Base-by-base conservation (phyloP, 148 eudicot genomes). In the Amaranthus palmeri region DNA sequence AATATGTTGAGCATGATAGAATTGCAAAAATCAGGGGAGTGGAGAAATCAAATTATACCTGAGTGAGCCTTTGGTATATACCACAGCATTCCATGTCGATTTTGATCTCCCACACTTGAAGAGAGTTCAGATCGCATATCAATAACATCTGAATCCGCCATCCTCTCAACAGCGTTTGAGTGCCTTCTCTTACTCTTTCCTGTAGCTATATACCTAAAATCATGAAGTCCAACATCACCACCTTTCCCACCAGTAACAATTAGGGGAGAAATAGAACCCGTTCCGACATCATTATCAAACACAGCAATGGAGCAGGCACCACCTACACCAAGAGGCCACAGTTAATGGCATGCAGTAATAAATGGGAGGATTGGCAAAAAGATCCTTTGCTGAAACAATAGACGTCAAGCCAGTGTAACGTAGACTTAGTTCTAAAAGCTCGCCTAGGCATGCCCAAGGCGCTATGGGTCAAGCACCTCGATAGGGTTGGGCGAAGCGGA, bases 201-300 rank as follows among this genome's bases (percentile, higher is more conserved):
- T n/a, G 99, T 96, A 49, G 97, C 99, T 75, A 96, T 90, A 78
- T 96, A 96, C 13, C 99, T 97, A 81, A 96, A 96, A 81, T 96
- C 99, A 76, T 96, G 99, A 85, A 96, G 90, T 71, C 97, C 99
- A 68, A 96, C 87, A 75, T 96, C 99, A 47, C 99, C 99, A 55
- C 87, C 87, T 83, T 86, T 96, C 58, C 99, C 99, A 44, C 99
- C 99, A 15, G 95, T 96, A 77, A 96, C 85, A 78, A 96, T 92
- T 52, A 91, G 84, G 9, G 99, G 99, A 77, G 99, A 92, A 58
- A 96, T 73, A 43, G 99, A 96, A 56, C 99, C 92, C 72, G 92
- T 90, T 81, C 99, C 99, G 74, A 88, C 81, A 79, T 96, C 96
- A 67, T 92, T 88, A 83, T 92, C 97, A 73, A 96, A 96, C 70